Evolutionary conservation across 352 stramenopile species (phyloP).

Genomic region (Globisporangium spinosum): DNA sequence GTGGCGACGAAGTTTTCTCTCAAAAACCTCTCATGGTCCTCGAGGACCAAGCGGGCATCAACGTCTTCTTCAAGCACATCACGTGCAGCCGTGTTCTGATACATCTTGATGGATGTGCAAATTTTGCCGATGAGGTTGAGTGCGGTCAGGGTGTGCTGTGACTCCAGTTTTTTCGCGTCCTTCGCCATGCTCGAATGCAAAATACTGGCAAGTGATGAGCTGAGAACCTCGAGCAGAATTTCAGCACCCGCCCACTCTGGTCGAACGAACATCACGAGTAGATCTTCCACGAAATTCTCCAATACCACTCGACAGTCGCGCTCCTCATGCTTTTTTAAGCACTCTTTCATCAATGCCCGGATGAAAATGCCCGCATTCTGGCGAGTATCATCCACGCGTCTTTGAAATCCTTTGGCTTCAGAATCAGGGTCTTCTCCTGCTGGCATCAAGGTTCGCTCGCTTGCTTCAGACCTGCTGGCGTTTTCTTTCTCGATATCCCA

Average conservation of each 20-base stretch:
- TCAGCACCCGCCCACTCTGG: conserved; percentile 78
- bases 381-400: conserved; percentile 31
- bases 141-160: conserved; percentile 58
- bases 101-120: conserved; percentile 64
- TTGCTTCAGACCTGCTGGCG: neutral
- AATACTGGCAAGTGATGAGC: conserved; percentile 60
- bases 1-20: conserved; percentile 17
- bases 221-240: conserved; percentile 68
- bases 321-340: conserved; percentile 82
- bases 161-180: conserved; percentile 63
- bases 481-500: conserved; percentile 14
- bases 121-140: conserved; percentile 77
- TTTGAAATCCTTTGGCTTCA: conserved; percentile 16
- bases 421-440: conserved; percentile 20
- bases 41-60: conserved; percentile 32
- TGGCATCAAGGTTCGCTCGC: conserved; percentile 23
- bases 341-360: conserved; percentile 53
- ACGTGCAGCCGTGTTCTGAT: conserved; percentile 34
- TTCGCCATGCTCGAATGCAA: conserved; percentile 51
- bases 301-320: conserved; percentile 68
- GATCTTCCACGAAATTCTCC: conserved; percentile 82
- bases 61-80: conserved; percentile 46
- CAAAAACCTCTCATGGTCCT: conserved; percentile 49
- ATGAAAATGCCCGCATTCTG: conserved; percentile 47
- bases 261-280: conserved; percentile 76